Conservation (phyloP, 495 filamentous ascomycete genomes). For the Lindgomyces ingoldianus region DNA sequence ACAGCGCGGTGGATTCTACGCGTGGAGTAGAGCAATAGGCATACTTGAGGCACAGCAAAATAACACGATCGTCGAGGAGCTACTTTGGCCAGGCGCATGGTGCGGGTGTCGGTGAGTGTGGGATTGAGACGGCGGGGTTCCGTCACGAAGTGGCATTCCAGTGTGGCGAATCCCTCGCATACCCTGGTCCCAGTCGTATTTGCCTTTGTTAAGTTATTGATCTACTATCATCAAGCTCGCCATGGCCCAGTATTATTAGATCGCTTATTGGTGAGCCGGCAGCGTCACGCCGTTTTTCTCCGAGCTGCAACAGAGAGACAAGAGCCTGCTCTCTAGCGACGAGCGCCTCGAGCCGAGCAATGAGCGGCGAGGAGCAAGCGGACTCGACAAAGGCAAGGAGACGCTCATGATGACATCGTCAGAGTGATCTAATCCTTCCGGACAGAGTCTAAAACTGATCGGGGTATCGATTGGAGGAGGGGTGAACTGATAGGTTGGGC, state of each 20-base stretch:
- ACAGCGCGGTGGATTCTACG: constrained; percentile 17
- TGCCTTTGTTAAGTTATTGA: neutral
- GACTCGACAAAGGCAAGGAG: constrained; percentile 1
- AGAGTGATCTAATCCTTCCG: too few relatives aligned
- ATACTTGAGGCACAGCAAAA: constrained; percentile 28
- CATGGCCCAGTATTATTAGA: constrained; percentile 17
- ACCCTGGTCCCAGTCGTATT: constrained; percentile 12
- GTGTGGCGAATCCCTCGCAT: constrained; percentile 14
- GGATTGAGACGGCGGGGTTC: constrained; percentile 1
- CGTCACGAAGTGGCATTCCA: constrained; percentile 23
- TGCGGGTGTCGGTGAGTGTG: constrained; percentile 25
- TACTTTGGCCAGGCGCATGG: constrained; percentile 3
- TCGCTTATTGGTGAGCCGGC: constrained; percentile 16
- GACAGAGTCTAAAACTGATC: constrained; percentile 26
- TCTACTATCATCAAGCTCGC: neutral
- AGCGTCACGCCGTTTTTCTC: neutral
- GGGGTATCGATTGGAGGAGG: constrained; percentile 29
- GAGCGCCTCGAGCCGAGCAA: too few relatives aligned
- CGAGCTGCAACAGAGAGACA: neutral
- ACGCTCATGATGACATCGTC: constrained; percentile 4
- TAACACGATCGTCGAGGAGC: neutral
- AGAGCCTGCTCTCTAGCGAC: too few relatives aligned
- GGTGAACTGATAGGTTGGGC: constrained; percentile 19
- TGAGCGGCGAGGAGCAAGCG: too few relatives aligned
- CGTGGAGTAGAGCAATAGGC: constrained; percentile 26